Evolutionary conservation across 441 rosid genomes (phyloP), one percentile per base, ranked within the genome.

Genomic region (Raphanus hybrid): DNA sequence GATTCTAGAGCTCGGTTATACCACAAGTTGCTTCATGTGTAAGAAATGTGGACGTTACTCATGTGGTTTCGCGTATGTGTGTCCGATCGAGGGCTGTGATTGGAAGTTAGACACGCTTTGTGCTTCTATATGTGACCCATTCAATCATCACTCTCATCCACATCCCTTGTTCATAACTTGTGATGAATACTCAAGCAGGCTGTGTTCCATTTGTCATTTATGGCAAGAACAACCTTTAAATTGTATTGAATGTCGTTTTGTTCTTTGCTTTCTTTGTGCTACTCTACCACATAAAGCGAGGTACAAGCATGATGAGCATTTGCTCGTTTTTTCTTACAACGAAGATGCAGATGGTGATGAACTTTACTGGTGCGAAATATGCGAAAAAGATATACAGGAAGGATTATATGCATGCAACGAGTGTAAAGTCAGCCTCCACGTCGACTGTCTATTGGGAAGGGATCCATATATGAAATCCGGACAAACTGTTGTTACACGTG

Each of bases 181-280:
- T 23, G 0, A 0, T 0, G 7, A 8, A 63, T 0, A 1, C 1
- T 4, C 0, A 15, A n/a, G 0, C 0, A n/a, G 3, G 4, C 5
- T 4, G 55, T 76, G 64, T 52, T 62, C 20, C 14, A 62, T 76
- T 1, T 76, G 79, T 62, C 14, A 1, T 14, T 58, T 2, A 10
- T 5, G 0, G 0, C 1, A 0, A 0, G 0, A 0, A 34, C 58
- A 62, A 63, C 57, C 64, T 26, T 41, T 39, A 7, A n/a, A 6
- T 15, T 71, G 76, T 55, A 1, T n/a, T n/a, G 3, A 45, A 57
- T 77, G 80, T 9, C 0, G 15, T 20, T 77, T 77, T 32, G 6
- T 8, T 41, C 3, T 71, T 29, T 77, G 76, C 7, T 77, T 64
- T 58, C 1, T 1, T 3, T 77, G 80, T 3, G 76, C 54, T 61